A percentile compares a stretch with the other conserved stretches of the same genome.
These are phyloP conservation scores for Eutrema japonicum DNA, from an alignment of 345 rosid genomes.

Conservation along the genomic window DNA sequence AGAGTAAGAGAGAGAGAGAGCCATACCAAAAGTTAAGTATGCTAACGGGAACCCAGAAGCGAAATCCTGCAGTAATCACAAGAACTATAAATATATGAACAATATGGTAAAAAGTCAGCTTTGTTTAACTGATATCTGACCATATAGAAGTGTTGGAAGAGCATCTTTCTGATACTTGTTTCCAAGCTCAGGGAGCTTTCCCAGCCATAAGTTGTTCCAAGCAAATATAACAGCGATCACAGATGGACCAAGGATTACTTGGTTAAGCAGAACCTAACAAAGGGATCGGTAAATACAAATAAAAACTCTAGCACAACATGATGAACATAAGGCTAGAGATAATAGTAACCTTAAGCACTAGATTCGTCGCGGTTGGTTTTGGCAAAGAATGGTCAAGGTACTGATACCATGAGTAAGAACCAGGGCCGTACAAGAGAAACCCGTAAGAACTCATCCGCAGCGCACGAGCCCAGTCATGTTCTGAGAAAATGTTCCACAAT, in stretches of 20 bases:
- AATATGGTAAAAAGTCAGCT: background rate
- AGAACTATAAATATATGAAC: background rate
- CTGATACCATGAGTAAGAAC: constrained; percentile 87
- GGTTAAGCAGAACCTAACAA: constrained; percentile 80
- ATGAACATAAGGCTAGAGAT: background rate
- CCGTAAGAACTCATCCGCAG: constrained; percentile 92
- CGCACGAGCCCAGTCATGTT: constrained; percentile 89
- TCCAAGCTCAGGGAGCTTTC: constrained; percentile 74
- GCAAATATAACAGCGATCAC: constrained; percentile 91
- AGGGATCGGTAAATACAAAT: background rate
- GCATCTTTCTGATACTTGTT: constrained; percentile 80
- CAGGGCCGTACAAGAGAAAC: constrained; percentile 87
- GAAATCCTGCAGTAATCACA: constrained; percentile 65
- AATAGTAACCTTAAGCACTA: constrained; percentile 66
- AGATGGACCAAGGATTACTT: constrained; percentile 84
- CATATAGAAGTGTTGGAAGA: constrained; percentile 74
- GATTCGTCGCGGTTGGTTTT: constrained; percentile 61
- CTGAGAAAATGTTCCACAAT: constrained; percentile 47
- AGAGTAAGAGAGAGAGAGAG: constrained; percentile 24
- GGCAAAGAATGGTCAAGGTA: constrained; percentile 78
- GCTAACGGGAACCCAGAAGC: constrained; percentile 98
- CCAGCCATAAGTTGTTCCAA: constrained; percentile 91
- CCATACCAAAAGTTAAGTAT: constrained; percentile 76
- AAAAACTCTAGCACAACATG: background rate
- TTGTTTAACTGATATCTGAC: constrained; percentile 44